Conservation (phyloP, 805 yeast genomes). For the Metschnikowia gelsemii region DNA sequence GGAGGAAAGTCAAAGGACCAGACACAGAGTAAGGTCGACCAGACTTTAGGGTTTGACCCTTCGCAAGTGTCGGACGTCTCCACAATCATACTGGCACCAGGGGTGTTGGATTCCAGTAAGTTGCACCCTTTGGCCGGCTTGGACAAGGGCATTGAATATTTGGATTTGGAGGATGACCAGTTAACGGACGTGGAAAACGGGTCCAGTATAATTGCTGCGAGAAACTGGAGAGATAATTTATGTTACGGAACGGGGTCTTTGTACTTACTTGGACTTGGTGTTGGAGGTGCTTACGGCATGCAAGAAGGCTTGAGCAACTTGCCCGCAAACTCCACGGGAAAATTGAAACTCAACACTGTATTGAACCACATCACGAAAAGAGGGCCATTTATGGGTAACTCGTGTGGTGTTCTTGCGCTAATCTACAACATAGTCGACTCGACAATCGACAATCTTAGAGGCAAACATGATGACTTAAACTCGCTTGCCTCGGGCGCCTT, state of each 20-base stretch:
- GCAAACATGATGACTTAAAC: constrained; percentile 82
- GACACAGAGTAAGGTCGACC: constrained; percentile 26
- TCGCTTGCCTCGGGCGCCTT: constrained; percentile 87
- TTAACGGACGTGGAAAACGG: constrained; percentile 79
- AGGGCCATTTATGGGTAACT: constrained; percentile 95
- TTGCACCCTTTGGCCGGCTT: constrained; percentile 92
- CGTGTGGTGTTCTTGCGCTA: constrained; percentile 90
- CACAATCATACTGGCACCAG: constrained; percentile 57
- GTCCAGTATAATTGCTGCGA: constrained; percentile 88
- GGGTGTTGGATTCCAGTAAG: constrained; percentile 63
- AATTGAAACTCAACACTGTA: constrained; percentile 82
- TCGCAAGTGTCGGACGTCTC: constrained; percentile 61
- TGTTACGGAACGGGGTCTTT: constrained; percentile 98
- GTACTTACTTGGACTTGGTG: constrained; percentile 78
- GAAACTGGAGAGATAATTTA: constrained; percentile 96
- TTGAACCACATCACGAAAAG: constrained; percentile 90
- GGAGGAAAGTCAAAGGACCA: constrained; percentile 32
- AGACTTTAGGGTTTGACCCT: constrained; percentile 63
- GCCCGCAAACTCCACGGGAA: constrained; percentile 73
- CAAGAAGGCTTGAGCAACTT: constrained; percentile 80
- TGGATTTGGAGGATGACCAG: constrained; percentile 82
- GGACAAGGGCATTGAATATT: constrained; percentile 83
- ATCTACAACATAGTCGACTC: constrained; percentile 84
- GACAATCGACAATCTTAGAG: constrained; percentile 74
- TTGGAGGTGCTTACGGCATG: constrained; percentile 88